These are phyloP conservation scores for Rhododendron williamsianum DNA, from an alignment of 148 eudicot genomes.

Conservation along the genomic window DNA sequence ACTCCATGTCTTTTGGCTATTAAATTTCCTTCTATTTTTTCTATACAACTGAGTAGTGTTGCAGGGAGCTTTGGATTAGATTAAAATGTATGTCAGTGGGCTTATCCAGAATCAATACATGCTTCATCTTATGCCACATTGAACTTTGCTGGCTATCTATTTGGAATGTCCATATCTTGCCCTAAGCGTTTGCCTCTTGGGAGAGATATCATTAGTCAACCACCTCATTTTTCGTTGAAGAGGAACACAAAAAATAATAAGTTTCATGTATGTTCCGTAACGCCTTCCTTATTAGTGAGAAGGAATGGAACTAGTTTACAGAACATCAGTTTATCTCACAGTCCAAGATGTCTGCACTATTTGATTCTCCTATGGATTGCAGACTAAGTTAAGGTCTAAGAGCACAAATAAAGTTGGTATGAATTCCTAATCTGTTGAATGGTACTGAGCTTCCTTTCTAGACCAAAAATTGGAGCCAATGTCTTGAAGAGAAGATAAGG, in stretches of 20 bases:
- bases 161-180: background rate
- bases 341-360: background rate
- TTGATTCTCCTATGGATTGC: background rate
- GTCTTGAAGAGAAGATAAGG: background rate
- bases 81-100: background rate
- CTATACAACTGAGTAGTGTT: background rate
- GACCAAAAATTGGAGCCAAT: background rate
- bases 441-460: slow-evolving; percentile 1
- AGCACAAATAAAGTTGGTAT: slow-evolving; percentile 3
- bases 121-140: background rate
- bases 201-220: background rate
- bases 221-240: background rate
- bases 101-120: background rate
- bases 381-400: background rate
- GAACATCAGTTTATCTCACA: background rate
- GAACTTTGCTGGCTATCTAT: background rate
- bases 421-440: background rate
- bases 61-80: background rate
- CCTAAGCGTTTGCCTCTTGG: too few relatives aligned
- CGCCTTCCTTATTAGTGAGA: background rate
- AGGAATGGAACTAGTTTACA: background rate
- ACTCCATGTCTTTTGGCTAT: background rate
- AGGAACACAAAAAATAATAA: background rate
- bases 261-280: background rate
- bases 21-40: background rate